Base-by-base conservation (phyloP, 169 alveolate species). In the Eimeria maxima region DNA sequence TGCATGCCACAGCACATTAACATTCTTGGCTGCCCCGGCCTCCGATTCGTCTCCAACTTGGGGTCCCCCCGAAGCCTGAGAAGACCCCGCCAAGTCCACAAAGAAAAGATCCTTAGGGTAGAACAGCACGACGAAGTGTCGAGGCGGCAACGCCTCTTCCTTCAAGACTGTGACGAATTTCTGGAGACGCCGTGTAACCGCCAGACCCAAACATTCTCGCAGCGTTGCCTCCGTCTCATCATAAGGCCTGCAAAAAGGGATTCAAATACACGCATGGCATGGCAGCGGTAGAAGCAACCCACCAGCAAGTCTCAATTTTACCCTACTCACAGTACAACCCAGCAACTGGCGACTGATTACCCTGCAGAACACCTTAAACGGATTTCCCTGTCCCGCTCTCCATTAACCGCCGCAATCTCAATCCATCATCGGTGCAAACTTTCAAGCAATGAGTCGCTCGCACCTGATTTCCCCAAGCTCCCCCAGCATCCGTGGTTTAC, bases 401-500 rank as follows among this genome's bases (percentile, higher is more conserved):
- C 69, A 60, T 2, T 24, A 11, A 60, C 18, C 2, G 11, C 20
- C 20, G 2, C 69, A 60, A 4, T 14, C 20, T 18, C 20, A 60
- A 24, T 24, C 60, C 16, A 71, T 71, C 2, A 38, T 27, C 14
- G 16, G 20, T 71, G 44, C 13, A 20, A 11, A 27, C 1, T 3
- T 27, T 2, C 29, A 20, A 10, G 45, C 45, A 78, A 3, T 78
- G 45, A 0, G 38, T 18, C 18, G 53, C 3, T 20, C 90, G 45
- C 44, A 96, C 93, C 95, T 86, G 38, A 98, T 96, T 93, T 96
- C 97, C 33, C 98, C 98, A 65, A 89, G 97, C 60, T 98, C 98
- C 33, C 99, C 98, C 67, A 98, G 97, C 99, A 98, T 98, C 78
- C 99, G 96, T 10, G 99, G 99, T 29, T 97, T 96, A 69, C 99